Base-by-base conservation (phyloP, 306 rosid genomes). In the Cicer bijugum region DNA sequence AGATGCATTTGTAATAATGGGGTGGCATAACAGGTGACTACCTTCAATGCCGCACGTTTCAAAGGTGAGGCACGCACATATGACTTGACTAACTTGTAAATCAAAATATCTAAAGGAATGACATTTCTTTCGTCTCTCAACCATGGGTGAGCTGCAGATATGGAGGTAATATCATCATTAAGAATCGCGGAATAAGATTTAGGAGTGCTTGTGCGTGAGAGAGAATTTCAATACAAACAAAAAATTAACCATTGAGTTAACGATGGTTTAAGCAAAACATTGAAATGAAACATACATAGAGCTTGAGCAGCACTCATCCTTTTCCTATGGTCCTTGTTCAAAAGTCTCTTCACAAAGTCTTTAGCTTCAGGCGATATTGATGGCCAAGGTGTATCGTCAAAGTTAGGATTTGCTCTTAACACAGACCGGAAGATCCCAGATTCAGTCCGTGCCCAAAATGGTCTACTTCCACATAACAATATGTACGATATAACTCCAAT, bases 251-350 rank as follows among this genome's bases (percentile, higher is more conserved):
- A 33, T 2, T 58, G 16, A 58, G 50, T 74, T 16, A 63, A 57
- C 17, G 55, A 75, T 33, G 43, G 20, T 78, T 62, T 40, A 23
- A 58, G 82, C 48, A 79, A 50, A 61, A 78, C 50, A 72, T 57
- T 74, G 33, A 10, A 56, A 78, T 44, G 64, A 59, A 84, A 64
- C 88, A 85, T 84, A 89, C 98, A 48, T 71, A 91, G 79, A 80
- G 98, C 98, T 86, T 94, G 98, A 59, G 89, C 95, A 67, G 97
- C 98, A 28, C 91, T 88, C 98, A 94, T 94, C 80, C 98, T 84
- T 83, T 94, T 94, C 61, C 98, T 83, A 79, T 89, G 97, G 72
- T 94, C 98, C 85, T 91, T 94, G 87, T 94, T 94, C 77, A 94
- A 83, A 80, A 94, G 97, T 76, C 95, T 87, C 81, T 83, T 94